Conservation (phyloP, 345 rosid genomes). For the Camelina laxa region DNA sequence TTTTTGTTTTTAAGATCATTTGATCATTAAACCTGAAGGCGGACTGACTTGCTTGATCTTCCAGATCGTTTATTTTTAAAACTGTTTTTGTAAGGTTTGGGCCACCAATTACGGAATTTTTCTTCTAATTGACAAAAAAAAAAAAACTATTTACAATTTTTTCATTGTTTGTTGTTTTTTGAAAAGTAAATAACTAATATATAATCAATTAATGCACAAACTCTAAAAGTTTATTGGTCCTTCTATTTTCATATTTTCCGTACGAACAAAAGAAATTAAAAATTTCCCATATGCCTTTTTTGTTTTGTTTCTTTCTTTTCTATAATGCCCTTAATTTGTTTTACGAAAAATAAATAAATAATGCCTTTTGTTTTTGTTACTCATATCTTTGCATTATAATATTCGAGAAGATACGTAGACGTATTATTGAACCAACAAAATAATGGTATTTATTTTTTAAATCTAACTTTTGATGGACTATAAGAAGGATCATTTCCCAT, state of each 20-base stretch:
- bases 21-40: too few relatives aligned
- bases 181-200: too few relatives aligned
- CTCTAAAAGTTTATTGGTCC: not conserved
- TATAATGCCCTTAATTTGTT: not conserved
- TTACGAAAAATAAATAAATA: too few relatives aligned
- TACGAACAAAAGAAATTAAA: not conserved
- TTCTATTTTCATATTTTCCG: not conserved
- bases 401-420: conserved; percentile 46
- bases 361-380: not conserved
- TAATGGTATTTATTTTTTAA: conserved; percentile 35
- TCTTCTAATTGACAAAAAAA: too few relatives aligned
- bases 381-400: conserved; percentile 26
- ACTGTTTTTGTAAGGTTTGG: too few relatives aligned
- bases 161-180: too few relatives aligned
- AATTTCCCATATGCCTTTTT: not conserved
- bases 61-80: too few relatives aligned
- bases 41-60: too few relatives aligned
- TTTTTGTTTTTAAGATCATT: too few relatives aligned
- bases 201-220: not conserved
- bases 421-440: conserved; percentile 36
- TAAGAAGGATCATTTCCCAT: conserved; percentile 37
- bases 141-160: too few relatives aligned
- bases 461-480: conserved; percentile 40
- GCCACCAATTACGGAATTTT: too few relatives aligned
- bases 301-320: too few relatives aligned